These are phyloP conservation scores for Podila clonocystis DNA, from an alignment of 192 early-diverging fungal species.

Conservation along the genomic window DNA sequence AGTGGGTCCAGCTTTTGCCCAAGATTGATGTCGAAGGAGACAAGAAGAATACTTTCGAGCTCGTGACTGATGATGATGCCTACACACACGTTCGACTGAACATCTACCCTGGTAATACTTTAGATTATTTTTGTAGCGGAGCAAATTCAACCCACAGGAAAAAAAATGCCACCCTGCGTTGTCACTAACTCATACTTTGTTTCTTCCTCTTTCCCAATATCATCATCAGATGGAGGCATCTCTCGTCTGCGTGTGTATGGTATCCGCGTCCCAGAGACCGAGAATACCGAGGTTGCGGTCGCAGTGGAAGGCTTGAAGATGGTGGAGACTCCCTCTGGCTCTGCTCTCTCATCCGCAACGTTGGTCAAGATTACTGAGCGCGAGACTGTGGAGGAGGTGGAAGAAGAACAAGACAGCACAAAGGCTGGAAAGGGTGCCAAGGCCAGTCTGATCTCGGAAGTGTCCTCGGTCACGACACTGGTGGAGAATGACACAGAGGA, in stretches of 20 bases:
- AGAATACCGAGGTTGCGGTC: conserved; percentile 5
- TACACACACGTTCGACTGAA: conserved; percentile 76
- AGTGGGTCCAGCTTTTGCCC: conserved; percentile 65
- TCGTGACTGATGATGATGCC: conserved; percentile 58
- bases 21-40: conserved; percentile 74
- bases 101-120: conserved; percentile 73
- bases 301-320: conserved; percentile 38
- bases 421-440: background rate
- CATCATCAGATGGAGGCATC: conserved; percentile 83
- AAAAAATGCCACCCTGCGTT: too few relatives aligned
- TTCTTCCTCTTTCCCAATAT: conserved; percentile 50
- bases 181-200: background rate
- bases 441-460: conserved; percentile 19
- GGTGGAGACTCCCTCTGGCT: background rate
- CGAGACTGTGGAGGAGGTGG: background rate
- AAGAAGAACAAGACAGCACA: background rate
- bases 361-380: conserved; percentile 2
- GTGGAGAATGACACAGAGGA: conserved; percentile 30
- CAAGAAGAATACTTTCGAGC: conserved; percentile 74
- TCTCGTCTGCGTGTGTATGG: conserved; percentile 88
- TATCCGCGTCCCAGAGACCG: conserved; percentile 48
- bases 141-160: too few relatives aligned
- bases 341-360: background rate
- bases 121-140: too few relatives aligned
- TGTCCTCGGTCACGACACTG: conserved; percentile 32